Base-by-base conservation (phyloP, 768 basidiomycete genomes). In the Multifurca ochricompacta region DNA sequence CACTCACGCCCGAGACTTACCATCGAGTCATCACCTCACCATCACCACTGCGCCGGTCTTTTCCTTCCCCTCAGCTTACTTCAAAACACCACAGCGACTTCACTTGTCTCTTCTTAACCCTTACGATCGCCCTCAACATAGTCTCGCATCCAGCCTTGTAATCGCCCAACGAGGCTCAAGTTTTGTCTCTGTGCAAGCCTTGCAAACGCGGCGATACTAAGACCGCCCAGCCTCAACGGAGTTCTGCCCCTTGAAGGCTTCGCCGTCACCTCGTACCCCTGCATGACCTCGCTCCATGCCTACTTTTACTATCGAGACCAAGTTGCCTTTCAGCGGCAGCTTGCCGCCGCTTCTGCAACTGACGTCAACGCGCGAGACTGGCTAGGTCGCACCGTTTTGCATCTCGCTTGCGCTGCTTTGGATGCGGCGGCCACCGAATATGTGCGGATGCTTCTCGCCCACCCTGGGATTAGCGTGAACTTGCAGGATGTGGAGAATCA, bases 221-320 rank as follows among this genome's bases (percentile, higher is more conserved):
- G 34, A 27, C 25, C 9, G 16, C 39, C 31, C 39, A 36, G 32
- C 40, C 47, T 21, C 8, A 40, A 42, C n/a, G 53, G 53, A 11
- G 32, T 48, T 16, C n/a, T 36, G 39, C 46, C 36, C 40, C 53
- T 45, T 39, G 21, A 14, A n/a, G 46, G 54, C 48, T 56, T 42
- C 30, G 13, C 30, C n/a, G 30, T 36, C 31, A 8, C 21, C 13
- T 19, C 32, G 34, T 8, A 30, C 32, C 34, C 13, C 43, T 82
- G 80, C 67, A 88, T 87, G 86, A 87, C 75, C 75, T 75, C 79
- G 71, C 85, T 90, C 71, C 88, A 89, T 86, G 82, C 76, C 55
- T 77, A 81, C 69, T 86, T 87, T 65, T 67, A 74, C 67, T 78
- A 82, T 64, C 76, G 81, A 64, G 80, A 86, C 68, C 80, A 85